Evolutionary conservation across 192 early-diverging fungal species (phyloP), one percentile per base, ranked within the genome.

Genomic region (Phlyctochytrium planicorne): DNA sequence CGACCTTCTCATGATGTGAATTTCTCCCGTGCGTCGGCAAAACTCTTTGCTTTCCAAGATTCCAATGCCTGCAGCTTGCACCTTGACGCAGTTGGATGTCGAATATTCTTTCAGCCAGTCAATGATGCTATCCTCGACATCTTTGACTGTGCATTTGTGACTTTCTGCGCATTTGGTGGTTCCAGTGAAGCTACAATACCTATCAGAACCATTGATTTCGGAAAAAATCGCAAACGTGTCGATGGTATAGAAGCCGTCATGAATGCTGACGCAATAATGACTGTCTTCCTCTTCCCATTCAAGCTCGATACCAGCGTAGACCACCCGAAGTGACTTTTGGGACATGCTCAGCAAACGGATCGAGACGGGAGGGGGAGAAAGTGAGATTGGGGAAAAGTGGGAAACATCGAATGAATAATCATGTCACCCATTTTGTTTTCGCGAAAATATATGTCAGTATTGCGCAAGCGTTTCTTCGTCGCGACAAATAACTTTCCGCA

Each of bases 51-150:
- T 74, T 34, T 81, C 70, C 55, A 78, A 64, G 57, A 82, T 68
- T 25, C 85, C 84, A 36, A 89, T 82, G 52, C 88, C 89, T 40
- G 90, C 78, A 20, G 78, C 80, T 60, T 87, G 82, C 70, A 93
- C 83, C 67, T 89, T 89, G 77, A 80, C 88, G 70, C 83, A 81
- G 67, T 88, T 84, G 33, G 79, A 71, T 16, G 36, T 35, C 31
- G 88, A 75, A 72, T 88, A 91, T 31, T 74, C 60, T 6, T 72
- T 35, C 52, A 91, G 75, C 4, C 76, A 78, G 20, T 64, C 60
- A 57, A 89, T 80, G 63, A 93, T 79, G 31, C 62, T 67, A 27
- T 78, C 55, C 31, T 87, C 79, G 61, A 84, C 40, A 20, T 47
- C 40, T 6, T 47, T 6, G 10, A 47, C 10, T 6, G 40, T 20